Conservation (phyloP, 768 basidiomycete species). For the Rhodosporidiobolus odoratus region DNA sequence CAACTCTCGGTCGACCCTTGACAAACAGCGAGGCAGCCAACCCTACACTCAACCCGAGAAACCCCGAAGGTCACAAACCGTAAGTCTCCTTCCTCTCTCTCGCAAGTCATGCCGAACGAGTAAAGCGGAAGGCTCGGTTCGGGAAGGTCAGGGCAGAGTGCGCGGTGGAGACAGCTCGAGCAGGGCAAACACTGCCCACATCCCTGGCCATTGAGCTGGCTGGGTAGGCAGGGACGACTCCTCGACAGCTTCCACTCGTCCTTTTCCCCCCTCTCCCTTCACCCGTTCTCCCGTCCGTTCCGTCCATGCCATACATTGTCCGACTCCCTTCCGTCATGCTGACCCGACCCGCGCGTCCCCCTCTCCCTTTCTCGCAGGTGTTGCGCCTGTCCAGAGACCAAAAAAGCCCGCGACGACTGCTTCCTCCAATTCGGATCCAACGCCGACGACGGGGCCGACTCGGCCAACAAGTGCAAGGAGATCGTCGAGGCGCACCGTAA, state of each 20-base stretch:
- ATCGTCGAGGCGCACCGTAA: slow-evolving; percentile 72
- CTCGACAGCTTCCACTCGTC: neutral
- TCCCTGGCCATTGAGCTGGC: neutral
- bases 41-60: slow-evolving; percentile 63
- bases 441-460: slow-evolving; percentile 57
- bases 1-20: slow-evolving; percentile 4
- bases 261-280: neutral
- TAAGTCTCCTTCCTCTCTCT: slow-evolving; percentile 50
- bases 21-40: slow-evolving; percentile 31
- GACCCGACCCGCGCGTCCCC: neutral
- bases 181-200: no score
- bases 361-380: slow-evolving; percentile 57
- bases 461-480: slow-evolving; percentile 72
- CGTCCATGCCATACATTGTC: no score
- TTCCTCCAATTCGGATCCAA: slow-evolving; percentile 59
- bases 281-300: neutral
- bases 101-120: neutral
- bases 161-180: neutral
- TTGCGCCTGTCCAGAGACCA: slow-evolving; percentile 92
- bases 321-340: neutral
- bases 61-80: slow-evolving; percentile 94
- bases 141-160: neutral
- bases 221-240: neutral
- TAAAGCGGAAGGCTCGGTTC: neutral
- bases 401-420: slow-evolving; percentile 86